A percentile compares a stretch with the other conserved stretches of the same genome.
These are phyloP conservation scores for Zygosaccharomyces rouxii DNA, from an alignment of 805 yeast species.

Conservation along the genomic window DNA sequence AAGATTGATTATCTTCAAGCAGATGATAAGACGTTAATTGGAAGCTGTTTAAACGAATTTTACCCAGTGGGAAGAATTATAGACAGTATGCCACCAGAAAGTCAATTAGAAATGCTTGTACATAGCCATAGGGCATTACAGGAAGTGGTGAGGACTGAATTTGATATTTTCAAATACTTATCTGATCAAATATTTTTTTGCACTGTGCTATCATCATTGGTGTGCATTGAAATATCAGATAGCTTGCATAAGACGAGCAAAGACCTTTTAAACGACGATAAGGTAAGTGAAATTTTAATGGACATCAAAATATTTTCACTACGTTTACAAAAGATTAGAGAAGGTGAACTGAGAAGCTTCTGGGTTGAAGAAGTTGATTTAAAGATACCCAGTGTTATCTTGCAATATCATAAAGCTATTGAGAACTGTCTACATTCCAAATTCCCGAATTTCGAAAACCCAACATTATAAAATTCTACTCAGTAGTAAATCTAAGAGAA, in stretches of 20 bases:
- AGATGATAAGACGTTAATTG: slow-evolving; percentile 10
- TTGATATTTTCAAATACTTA: slow-evolving; percentile 19
- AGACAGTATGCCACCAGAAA: slow-evolving; percentile 13
- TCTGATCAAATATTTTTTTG: slow-evolving; percentile 24
- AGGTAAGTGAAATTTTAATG: slow-evolving; percentile 8
- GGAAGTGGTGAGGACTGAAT: slow-evolving; percentile 15
- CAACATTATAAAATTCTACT: neutral
- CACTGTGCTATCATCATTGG: slow-evolving; percentile 16
- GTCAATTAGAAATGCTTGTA: slow-evolving; percentile 12
- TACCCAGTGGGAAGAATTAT: slow-evolving; percentile 18
- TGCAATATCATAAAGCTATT: slow-evolving; percentile 25
- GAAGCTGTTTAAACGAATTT: slow-evolving; percentile 9
- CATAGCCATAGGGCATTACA: slow-evolving; percentile 19
- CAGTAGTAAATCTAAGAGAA: neutral
- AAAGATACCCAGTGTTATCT: slow-evolving; percentile 24
- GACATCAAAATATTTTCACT: slow-evolving; percentile 21
- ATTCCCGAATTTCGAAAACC: slow-evolving; percentile 14
- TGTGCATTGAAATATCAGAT: slow-evolving; percentile 12
- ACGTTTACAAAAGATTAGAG: slow-evolving; percentile 23
- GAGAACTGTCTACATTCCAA: slow-evolving; percentile 20
- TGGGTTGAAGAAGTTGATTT: slow-evolving; percentile 31
- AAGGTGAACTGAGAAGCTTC: slow-evolving; percentile 24
- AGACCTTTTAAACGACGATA: slow-evolving; percentile 3
- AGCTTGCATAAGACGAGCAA: slow-evolving; percentile 6
- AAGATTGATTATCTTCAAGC: neutral